phyloP scores from a whole-genome alignment of 495 filamentous ascomycete species.

The Clavariopsis aquatica region DNA sequence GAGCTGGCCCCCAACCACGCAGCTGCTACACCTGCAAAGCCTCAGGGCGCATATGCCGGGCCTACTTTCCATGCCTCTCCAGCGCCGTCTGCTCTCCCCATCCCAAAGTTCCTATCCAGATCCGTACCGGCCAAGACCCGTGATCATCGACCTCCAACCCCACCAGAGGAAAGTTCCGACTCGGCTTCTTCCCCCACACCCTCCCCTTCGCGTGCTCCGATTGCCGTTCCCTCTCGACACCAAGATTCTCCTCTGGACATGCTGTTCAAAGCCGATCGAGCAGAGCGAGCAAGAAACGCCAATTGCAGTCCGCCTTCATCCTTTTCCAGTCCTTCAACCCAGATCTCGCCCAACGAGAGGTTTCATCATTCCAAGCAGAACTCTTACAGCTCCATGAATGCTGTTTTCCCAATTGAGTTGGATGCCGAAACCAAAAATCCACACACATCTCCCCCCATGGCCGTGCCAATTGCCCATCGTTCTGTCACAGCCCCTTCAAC shows the following conservation, averaged over 20 bases:
- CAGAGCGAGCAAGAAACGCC: constrained; percentile 61
- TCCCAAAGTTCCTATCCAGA: constrained; percentile 88
- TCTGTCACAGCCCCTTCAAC: constrained; percentile 32
- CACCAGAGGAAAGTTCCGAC: constrained; percentile 47
- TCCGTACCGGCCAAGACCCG: constrained; percentile 64
- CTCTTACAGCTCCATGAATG: constrained; percentile 49
- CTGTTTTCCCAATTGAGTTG: constrained; percentile 68
- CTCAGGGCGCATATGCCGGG: constrained; percentile 72
- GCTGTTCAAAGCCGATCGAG: constrained; percentile 82
- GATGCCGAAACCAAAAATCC: constrained; percentile 49
- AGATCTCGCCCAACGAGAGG: neutral
- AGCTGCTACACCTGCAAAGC: constrained; percentile 26
- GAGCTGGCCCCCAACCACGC: constrained; percentile 11
- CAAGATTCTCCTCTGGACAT: constrained; percentile 81
- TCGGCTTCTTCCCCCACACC: constrained; percentile 44
- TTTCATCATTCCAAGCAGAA: constrained; percentile 37
- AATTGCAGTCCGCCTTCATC: constrained; percentile 12
- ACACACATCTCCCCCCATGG: constrained; percentile 7
- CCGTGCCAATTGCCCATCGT: constrained; percentile 14
- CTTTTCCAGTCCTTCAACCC: constrained; percentile 10
- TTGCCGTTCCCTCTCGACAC: constrained; percentile 50
- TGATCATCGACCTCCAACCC: constrained; percentile 46
- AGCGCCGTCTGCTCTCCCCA: constrained; percentile 86
- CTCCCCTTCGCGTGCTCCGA: constrained; percentile 37
- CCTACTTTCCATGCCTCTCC: constrained; percentile 95